Base-by-base conservation (phyloP, 78 protist genomes). In the Dictyostelium capitatum region DNA sequence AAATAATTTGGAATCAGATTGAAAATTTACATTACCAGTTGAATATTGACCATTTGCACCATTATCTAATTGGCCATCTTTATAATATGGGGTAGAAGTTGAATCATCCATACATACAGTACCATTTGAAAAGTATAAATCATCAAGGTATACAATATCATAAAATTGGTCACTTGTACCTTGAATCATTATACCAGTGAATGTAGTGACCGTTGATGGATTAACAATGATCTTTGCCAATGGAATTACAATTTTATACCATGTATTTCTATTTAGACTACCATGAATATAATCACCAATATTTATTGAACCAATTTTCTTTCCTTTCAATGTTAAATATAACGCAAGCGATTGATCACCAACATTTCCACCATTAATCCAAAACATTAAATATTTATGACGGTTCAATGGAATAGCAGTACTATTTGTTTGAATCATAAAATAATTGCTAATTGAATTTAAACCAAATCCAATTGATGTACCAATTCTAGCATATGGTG, bases 71-170 rank as follows among this genome's bases (percentile, higher is more conserved):
- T 72, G 23, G 28, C 92, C 92, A 12, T 41, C 0, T 12, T 74
- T 7, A 59, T 74, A 84, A 10, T 56, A 67, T 3, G 78, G 23
- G 2, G 46, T 25, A 0, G 10, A 20, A 7, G 79, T 41, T 3
- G n/a, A 12, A 12, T 84, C 46, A 8, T 72, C 54, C 23, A 41
- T 37, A 43, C 92, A 84, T 32, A 59, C 43, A 2, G 82, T 47
- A 48, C 92, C 82, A 51, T 84, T 84, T 64, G 79, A 51, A 23
- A 84, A 79, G 23, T 74, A 41, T 19, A 84, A 15, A 75, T 84
- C 92, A 59, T 84, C 92, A 10, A 84, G 8, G 30, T 25, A 74
- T 9, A 30, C 56, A 2, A 46, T 7, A 23, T 80, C 92, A 17
- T 19, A 19, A 43, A 53, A 84, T 15, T 51, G 59, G 11, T 43